Evolutionary conservation across 2,329 filamentous ascomycete genomes (phyloP).

Genomic region (Xylaria sp.): DNA sequence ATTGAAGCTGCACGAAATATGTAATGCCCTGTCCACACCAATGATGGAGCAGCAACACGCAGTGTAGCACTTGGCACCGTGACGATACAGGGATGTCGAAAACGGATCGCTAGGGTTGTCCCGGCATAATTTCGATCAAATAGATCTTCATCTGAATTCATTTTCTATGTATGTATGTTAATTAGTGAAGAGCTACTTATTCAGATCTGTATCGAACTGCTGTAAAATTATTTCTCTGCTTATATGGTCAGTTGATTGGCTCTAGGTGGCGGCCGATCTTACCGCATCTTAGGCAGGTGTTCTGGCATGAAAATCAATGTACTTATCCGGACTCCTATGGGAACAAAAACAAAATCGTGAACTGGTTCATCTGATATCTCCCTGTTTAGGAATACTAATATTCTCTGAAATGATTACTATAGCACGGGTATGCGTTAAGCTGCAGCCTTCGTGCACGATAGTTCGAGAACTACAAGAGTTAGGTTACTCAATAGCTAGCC

Average conservation of each 20-base stretch:
- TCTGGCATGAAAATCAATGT: conserved; percentile 7
- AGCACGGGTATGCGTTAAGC: conserved; percentile 5
- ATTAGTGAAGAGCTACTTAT: conserved; percentile 1
- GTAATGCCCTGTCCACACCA: conserved; percentile 23
- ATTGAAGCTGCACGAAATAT: conserved; percentile 22
- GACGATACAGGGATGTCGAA: conserved; percentile 21
- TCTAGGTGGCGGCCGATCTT: conserved; percentile 9
- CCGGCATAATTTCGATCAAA: conserved; percentile 24
- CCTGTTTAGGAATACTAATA: background rate
- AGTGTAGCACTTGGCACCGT: conserved; percentile 10
- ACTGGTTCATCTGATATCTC: conserved; percentile 15
- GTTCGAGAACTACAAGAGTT: conserved; percentile 4
- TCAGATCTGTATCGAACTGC: background rate
- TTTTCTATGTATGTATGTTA: background rate
- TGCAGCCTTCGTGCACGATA: background rate
- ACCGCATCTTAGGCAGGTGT: background rate
- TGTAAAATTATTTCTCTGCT: background rate
- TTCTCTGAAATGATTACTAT: conserved; percentile 8
- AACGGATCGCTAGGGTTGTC: conserved; percentile 19
- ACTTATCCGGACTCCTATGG: conserved; percentile 13
- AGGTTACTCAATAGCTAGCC: background rate
- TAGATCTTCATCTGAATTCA: conserved; percentile 12
- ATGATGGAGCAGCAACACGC: conserved; percentile 20
- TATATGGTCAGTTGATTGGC: background rate
- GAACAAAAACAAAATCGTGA: background rate